Evolutionary conservation across 2,329 filamentous ascomycete genomes (phyloP).

Genomic region (Colletotrichum ledebouriae): DNA sequence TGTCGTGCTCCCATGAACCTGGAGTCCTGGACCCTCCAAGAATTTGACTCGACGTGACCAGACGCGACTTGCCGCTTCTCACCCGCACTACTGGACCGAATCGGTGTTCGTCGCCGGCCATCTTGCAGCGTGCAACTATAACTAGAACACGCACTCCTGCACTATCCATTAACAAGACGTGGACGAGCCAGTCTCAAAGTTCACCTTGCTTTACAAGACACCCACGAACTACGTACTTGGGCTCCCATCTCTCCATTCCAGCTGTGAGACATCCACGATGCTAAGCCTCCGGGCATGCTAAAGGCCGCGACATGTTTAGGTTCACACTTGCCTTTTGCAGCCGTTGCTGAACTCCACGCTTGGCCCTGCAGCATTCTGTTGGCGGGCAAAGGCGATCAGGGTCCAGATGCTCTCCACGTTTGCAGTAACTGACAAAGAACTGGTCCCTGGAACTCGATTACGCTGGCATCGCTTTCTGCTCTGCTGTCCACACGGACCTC

Average conservation of each 20-base stretch:
- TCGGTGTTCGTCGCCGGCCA: conserved; percentile 15
- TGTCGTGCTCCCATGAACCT: conserved; percentile 8
- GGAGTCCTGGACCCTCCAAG: not conserved
- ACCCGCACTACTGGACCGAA: conserved; percentile 1
- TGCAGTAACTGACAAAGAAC: conserved; percentile 28
- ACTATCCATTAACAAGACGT: conserved; percentile 6
- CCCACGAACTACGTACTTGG: not conserved
- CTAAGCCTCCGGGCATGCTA: not conserved
- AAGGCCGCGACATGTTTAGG: conserved; percentile 6
- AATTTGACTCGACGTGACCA: not conserved
- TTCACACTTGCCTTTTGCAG: conserved; percentile 17
- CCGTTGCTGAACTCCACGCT: not conserved
- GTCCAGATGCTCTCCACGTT: conserved; percentile 21
- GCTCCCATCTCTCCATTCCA: conserved; percentile 2
- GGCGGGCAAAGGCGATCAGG: conserved; percentile 25
- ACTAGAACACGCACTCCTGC: conserved; percentile 35
- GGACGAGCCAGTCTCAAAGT: not conserved
- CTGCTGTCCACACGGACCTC: not conserved
- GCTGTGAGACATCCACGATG: conserved; percentile 7
- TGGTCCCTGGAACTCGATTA: conserved; percentile 9
- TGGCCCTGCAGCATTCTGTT: not conserved
- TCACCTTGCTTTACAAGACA: conserved; percentile 4
- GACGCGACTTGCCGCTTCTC: conserved; percentile 2
- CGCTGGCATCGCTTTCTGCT: not conserved
- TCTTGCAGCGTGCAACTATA: conserved; percentile 31